Base-by-base conservation (phyloP, 1,284 basidiomycete species). In the Apiotrichum veenhuisii region DNA sequence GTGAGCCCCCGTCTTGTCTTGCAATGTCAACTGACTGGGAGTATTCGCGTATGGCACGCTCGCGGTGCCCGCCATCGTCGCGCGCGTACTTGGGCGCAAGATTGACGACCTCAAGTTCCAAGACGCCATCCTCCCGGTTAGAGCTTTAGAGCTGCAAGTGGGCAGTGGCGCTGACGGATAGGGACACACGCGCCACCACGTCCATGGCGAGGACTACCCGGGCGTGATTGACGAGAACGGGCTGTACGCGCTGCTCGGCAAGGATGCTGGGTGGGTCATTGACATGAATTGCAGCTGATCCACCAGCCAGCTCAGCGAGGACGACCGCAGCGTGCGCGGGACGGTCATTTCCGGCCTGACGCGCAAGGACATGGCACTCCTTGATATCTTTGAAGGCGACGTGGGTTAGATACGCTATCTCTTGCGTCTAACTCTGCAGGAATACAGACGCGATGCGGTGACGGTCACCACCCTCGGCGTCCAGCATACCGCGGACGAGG, bases 11-110 rank as follows among this genome's bases (percentile, higher is more conserved):
- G 3, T 1, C 12, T 12, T 4, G 2, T n/a, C 5, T 25, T 10
- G 4, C 42, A 10, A n/a, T n/a, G n/a, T 43, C 17, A 34, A 34
- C 59, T 61, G 23, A 61, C 45, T 1, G 1, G 18, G 79, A 57
- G 87, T 87, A 5, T 93, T 94, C 76, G 91, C 92, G 79, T 92
- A 94, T 71, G 91, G 91, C 27, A 91, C 88, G 0, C 75, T 89
- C 26, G 84, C 87, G 79, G 86, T 88, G 61, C 87, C 87, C 12
- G 82, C 81, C 50, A 84, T 89, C 63, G 77, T 89, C 38, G 80
- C 76, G 56, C 79, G 83, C 20, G 87, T 89, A 11, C 82, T 89
- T 26, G 78, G 79, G 11, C 82, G 86, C 57, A 77, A 83, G 51
- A 84, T 83, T 12, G 66, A 77, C 11, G 78, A 83, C 57, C 78